Percentiles rank a stretch among this genome's conserved stretches.
These are phyloP conservation scores for Austroboletus novae-zelandiae DNA, from an alignment of 1,284 basidiomycete species.

Conservation along the genomic window DNA sequence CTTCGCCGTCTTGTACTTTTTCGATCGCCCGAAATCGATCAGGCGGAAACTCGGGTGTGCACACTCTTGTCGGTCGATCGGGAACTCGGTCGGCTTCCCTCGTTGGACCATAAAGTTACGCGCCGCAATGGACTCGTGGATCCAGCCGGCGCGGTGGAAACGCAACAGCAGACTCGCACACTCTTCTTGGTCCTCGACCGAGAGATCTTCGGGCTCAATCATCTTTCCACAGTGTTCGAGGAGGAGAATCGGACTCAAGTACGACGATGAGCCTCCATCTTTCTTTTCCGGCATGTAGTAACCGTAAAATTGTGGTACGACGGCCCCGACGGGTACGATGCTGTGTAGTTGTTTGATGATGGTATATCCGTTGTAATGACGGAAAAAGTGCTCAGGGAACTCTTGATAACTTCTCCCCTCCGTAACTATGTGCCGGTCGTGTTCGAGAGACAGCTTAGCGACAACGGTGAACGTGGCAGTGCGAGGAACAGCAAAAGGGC, in stretches of 20 bases:
- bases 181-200: conserved; percentile 28
- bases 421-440: conserved; percentile 22
- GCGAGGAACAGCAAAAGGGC: conserved; percentile 12
- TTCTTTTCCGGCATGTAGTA: conserved; percentile 26
- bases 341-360: conserved; percentile 22
- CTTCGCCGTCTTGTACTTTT: conserved; percentile 5
- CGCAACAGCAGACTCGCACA: conserved; percentile 32
- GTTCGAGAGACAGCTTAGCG: conserved; percentile 27
- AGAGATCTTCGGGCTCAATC: conserved; percentile 21
- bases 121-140: conserved; percentile 35
- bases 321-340: conserved; percentile 33
- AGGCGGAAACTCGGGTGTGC: conserved; percentile 35
- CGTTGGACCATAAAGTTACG: conserved; percentile 39
- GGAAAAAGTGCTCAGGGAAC: conserved; percentile 32
- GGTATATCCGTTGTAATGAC: conserved; percentile 36
- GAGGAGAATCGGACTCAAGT: conserved; percentile 34
- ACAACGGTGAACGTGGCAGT: conserved; percentile 33
- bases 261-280: neutral
- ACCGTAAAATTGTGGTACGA: conserved; percentile 42
- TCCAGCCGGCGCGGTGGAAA: conserved; percentile 32
- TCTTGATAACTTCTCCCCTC: conserved; percentile 33
- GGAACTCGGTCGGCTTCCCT: conserved; percentile 35
- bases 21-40: conserved; percentile 39
- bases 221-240: conserved; percentile 38
- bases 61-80: conserved; percentile 17